These are phyloP conservation scores for Meredithiella fracta DNA, from an alignment of 2,329 filamentous ascomycete genomes.

Conservation along the genomic window DNA sequence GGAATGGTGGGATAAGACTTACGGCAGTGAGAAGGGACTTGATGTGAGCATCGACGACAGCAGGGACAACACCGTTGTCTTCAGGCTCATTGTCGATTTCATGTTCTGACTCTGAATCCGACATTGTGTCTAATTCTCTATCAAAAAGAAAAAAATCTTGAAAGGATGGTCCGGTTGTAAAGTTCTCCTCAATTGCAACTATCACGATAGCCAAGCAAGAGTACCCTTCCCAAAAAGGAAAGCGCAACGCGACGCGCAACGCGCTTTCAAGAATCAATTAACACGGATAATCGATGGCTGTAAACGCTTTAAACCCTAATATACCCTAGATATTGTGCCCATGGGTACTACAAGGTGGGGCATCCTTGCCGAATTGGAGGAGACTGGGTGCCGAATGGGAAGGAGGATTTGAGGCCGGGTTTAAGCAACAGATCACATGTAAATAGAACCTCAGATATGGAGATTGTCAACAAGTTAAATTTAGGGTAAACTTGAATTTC, in stretches of 20 bases:
- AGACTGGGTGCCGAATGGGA: not conserved
- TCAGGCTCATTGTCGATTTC: slow-evolving; percentile 14
- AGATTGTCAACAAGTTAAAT: too few species aligned
- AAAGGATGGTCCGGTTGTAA: too few species aligned
- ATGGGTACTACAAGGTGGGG: not conserved
- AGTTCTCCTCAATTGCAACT: too few species aligned
- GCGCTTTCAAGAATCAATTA: slow-evolving; percentile 15
- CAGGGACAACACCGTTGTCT: slow-evolving; percentile 51
- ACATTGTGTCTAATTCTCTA: not conserved
- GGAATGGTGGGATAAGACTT: slow-evolving; percentile 22
- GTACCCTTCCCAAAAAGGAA: not conserved
- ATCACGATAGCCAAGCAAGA: not conserved
- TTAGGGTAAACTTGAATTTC: too few species aligned
- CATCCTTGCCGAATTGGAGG: too few species aligned
- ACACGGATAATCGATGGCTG: slow-evolving; percentile 4
- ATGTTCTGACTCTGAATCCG: slow-evolving; percentile 16
- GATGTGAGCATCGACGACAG: slow-evolving; percentile 83
- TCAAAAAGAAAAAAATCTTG: too few species aligned
- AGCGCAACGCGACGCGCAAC: slow-evolving; percentile 15
- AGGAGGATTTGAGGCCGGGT: not conserved
- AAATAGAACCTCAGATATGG: not conserved
- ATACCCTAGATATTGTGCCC: not conserved
- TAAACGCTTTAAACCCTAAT: not conserved
- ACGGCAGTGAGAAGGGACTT: slow-evolving; percentile 88
- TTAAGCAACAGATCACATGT: not conserved